Conservation (phyloP, 2,329 filamentous ascomycete species). For the Ascochyta clinopodiicola region DNA sequence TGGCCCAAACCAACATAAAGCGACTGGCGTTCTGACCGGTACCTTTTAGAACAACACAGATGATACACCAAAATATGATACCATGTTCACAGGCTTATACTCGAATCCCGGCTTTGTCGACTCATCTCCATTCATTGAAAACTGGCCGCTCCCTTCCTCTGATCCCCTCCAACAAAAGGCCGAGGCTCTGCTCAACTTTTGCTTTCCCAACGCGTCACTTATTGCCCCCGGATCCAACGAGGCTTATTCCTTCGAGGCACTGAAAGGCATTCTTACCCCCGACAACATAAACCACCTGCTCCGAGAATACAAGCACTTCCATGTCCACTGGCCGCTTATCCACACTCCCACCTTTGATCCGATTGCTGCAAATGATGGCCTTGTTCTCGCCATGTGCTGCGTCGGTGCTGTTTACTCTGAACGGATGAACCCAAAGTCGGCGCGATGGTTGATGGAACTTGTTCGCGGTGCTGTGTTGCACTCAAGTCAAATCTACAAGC, state of each 20-base stretch:
- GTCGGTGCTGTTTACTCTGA: constrained; percentile 78
- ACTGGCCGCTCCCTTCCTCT: constrained; percentile 50
- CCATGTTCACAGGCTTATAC: constrained; percentile 58
- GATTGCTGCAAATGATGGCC: constrained; percentile 68
- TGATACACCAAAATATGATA: constrained; percentile 53
- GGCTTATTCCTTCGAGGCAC: constrained; percentile 60
- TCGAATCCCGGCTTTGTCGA: constrained; percentile 53
- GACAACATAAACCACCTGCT: constrained; percentile 75
- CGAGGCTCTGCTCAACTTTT: constrained; percentile 55
- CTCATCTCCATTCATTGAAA: constrained; percentile 46
- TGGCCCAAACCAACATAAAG: constrained; percentile 52
- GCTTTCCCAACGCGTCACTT: constrained; percentile 56
- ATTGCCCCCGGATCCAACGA: constrained; percentile 36
- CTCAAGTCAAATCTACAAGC: constrained; percentile 60
- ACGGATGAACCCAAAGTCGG: constrained; percentile 63
- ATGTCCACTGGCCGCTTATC: constrained; percentile 75
- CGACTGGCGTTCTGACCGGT: constrained; percentile 52
- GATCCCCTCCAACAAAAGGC: constrained; percentile 56
- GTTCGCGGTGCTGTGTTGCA: constrained; percentile 65
- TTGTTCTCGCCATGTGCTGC: constrained; percentile 74
- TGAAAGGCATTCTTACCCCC: constrained; percentile 65
- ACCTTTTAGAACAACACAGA: constrained; percentile 51
- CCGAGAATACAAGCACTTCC: constrained; percentile 74
- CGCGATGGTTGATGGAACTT: constrained; percentile 72
- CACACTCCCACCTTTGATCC: constrained; percentile 76